Evolutionary conservation across 169 alveolate species (phyloP), one percentile per base, ranked within the genome.

Genomic region (Eimeria praecox): DNA sequence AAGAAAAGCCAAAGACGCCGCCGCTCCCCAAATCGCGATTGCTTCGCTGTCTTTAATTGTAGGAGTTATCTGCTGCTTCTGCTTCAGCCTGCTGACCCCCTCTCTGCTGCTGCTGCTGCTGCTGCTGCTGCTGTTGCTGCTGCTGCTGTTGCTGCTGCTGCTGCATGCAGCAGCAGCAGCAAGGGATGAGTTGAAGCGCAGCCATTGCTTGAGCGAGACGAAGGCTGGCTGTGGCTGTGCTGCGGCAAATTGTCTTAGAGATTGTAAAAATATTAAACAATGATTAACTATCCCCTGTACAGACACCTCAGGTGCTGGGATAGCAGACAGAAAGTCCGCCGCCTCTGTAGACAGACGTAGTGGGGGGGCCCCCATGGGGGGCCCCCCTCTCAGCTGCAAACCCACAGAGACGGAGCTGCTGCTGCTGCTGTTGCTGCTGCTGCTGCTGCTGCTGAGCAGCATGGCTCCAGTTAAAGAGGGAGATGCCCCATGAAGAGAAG

Each of bases 61-160:
- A 5, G 87, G 87, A 38, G 59, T n/a, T 20, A 20, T 27, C 59
- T 77, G 87, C 1, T 27, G 33, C 87, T 77, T 77, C 4, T 77
- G 87, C 59, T 77, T 38, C 87, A 77, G 59, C 59, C 59, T n/a
- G 78, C 42, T 66, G 33, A 27, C 24, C 27, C 73, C 73, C 73
- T 3, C 73, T 10, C 44, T 30, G 78, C 44, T 66, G 78, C 40
- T 66, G 78, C 46, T 66, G 44, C 78, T 66, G 78, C 78, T 33
- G 78, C 78, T 66, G 78, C 78, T 66, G 78, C 40, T 33, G 78
- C 87, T 77, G 87, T 27, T 35, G 80, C 42, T 24, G 80, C 80
- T 16, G 24, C 80, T n/a, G 49, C 49, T n/a, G 44, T 14, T 8
- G 80, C 38, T 20, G 87, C 64, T 16, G 87, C 64, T 38, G 59